Conservation (phyloP, 2,329 filamentous ascomycete genomes). For the Alternaria burnsii region DNA sequence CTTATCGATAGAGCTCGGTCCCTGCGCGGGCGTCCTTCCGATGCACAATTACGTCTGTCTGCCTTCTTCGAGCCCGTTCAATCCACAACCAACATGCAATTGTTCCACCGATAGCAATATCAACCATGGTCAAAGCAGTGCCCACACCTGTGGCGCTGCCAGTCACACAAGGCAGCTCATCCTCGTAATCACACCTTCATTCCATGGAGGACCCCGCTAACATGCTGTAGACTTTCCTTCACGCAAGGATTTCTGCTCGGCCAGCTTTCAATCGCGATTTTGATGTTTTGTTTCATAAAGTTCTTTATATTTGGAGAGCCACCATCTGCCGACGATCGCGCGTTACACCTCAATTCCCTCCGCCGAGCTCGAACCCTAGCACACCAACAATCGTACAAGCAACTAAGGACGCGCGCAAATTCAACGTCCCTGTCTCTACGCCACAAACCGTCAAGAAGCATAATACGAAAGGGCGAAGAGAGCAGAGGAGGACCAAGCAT, state of each 20-base stretch:
- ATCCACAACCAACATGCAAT: conserved; percentile 14
- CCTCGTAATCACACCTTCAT: conserved; percentile 22
- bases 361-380: conserved; percentile 76
- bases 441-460: conserved; percentile 50
- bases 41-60: conserved; percentile 15
- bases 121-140: conserved; percentile 26
- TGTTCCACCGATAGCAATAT: conserved; percentile 14
- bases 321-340: conserved; percentile 81
- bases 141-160: conserved; percentile 26
- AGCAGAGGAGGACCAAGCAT: conserved; percentile 75
- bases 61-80: background rate
- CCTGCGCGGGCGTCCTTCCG: conserved; percentile 14
- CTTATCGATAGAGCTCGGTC: conserved; percentile 8
- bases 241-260: conserved; percentile 93
- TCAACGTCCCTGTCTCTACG: conserved; percentile 42
- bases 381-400: conserved; percentile 59
- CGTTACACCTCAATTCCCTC: conserved; percentile 76
- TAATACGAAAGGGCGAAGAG: conserved; percentile 56
- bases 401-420: conserved; percentile 45
- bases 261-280: conserved; percentile 88
- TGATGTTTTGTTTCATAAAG: conserved; percentile 95
- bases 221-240: conserved; percentile 75
- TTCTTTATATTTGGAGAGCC: conserved; percentile 99
- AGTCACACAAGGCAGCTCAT: conserved; percentile 24
- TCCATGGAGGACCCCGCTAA: conserved; percentile 30